phyloP scores from a whole-genome alignment of 176 grass and related monocot genomes.

The Ensete glaucum region DNA sequence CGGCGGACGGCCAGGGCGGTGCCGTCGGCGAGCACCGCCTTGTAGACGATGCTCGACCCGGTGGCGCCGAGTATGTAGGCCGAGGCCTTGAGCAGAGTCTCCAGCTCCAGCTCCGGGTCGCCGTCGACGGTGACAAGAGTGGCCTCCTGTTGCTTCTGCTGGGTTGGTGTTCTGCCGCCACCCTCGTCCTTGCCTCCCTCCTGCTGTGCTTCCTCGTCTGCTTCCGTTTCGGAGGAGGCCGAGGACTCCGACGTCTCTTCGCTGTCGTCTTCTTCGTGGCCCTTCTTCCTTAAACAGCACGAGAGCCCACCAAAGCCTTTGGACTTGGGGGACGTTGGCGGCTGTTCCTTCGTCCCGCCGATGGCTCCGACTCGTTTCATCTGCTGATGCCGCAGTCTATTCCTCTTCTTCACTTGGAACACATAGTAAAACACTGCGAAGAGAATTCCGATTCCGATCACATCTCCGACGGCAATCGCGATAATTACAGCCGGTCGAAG shows the following conservation, averaged over 20 bases:
- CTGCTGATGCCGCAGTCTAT: conserved; percentile 28
- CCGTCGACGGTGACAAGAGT: conserved; percentile 27
- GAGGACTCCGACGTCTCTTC: conserved; percentile 47
- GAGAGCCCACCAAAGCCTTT: not conserved
- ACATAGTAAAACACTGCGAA: conserved; percentile 68
- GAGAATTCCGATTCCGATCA: conserved; percentile 60
- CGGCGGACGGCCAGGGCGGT: conserved; percentile 12
- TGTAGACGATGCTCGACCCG: conserved; percentile 8
- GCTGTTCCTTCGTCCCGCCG: conserved; percentile 22
- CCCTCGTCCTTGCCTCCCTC: conserved; percentile 28
- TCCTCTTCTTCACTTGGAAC: conserved; percentile 57
- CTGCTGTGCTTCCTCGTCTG: conserved; percentile 14
- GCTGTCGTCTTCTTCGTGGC: conserved; percentile 12
- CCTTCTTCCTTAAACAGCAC: conserved; percentile 48
- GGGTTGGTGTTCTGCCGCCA: conserved; percentile 25
- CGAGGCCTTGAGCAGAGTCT: conserved; percentile 12
- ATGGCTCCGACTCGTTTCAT: conserved; percentile 7
- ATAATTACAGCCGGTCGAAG: conserved; percentile 36
- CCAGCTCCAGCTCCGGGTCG: not conserved
- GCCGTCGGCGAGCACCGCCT: conserved; percentile 11
- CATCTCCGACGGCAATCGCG: conserved; percentile 58
- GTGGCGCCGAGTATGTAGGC: conserved; percentile 10
- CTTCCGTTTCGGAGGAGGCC: conserved; percentile 41
- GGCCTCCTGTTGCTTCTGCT: conserved; percentile 27
- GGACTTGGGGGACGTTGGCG: conserved; percentile 6